These are phyloP conservation scores for Cordyceps militaris DNA, from an alignment of 2,329 filamentous ascomycete genomes.

Conservation along the genomic window DNA sequence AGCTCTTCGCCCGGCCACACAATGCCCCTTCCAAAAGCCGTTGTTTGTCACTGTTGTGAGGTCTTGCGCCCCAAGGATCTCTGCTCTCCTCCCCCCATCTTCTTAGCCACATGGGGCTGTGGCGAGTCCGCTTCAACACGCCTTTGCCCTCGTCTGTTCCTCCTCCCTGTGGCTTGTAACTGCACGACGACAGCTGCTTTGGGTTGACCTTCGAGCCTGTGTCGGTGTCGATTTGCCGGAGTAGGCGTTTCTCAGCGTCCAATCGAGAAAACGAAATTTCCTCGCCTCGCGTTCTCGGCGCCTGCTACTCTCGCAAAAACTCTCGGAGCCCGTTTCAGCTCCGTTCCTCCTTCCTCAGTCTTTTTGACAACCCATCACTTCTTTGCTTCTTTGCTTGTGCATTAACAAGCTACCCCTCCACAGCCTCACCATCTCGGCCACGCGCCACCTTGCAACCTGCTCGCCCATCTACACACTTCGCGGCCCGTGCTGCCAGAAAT, in stretches of 20 bases:
- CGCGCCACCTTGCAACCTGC: not conserved
- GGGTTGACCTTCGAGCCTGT: not conserved
- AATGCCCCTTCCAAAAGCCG: not conserved
- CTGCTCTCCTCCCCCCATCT: not conserved
- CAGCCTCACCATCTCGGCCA: not conserved
- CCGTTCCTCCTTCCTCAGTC: not conserved
- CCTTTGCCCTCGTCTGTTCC: not conserved
- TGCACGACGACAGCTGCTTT: not conserved
- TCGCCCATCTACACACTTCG: not conserved
- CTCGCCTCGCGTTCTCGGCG: not conserved
- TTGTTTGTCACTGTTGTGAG: not conserved
- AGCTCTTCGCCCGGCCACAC: constrained; percentile 1
- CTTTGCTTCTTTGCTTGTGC: too few relatives aligned
- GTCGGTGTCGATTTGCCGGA: not conserved
- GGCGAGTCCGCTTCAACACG: not conserved
- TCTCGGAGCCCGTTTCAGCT: not conserved
- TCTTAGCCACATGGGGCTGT: constrained; percentile 11
- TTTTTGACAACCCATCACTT: not conserved
- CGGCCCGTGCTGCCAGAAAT: not conserved
- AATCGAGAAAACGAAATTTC: not conserved
- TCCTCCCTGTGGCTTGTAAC: not conserved
- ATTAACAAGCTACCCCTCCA: not conserved
- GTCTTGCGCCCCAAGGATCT: not conserved
- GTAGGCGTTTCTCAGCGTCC: constrained; percentile 2
- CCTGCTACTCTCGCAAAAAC: not conserved